phyloP scores from a whole-genome alignment of 108 stramenopile genomes.

The Halocafeteria seosinensis region DNA sequence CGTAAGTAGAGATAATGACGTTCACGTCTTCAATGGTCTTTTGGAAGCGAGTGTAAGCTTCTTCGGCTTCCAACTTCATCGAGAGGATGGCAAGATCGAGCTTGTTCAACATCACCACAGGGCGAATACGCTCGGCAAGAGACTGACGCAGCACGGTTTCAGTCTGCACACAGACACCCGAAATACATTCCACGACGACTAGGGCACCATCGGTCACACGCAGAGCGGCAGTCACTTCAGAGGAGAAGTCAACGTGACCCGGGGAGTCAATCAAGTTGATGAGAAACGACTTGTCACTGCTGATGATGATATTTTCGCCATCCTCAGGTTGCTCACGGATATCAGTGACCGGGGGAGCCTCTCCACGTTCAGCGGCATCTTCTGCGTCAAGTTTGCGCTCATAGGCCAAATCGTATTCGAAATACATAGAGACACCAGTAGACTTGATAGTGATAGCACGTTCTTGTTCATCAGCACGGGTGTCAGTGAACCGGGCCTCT shows the following conservation, averaged over 20 bases:
- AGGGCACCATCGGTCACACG: constrained; percentile 99
- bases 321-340: constrained; percentile 4
- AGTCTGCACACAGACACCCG: constrained; percentile 98
- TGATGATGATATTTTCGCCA: constrained; percentile 6
- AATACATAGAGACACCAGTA: constrained; percentile 99
- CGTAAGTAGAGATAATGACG: constrained; percentile 98
- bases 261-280: constrained; percentile 99
- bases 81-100: constrained; percentile 96
- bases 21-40: constrained; percentile 98
- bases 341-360: constrained; percentile 11
- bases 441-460: constrained; percentile 99
- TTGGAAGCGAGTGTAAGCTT: constrained; percentile 95
- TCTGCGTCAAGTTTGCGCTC: constrained; percentile 19
- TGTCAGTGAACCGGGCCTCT: constrained; percentile 97
- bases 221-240: constrained; percentile 98
- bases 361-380: constrained; percentile 30
- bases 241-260: constrained; percentile 99
- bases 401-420: constrained; percentile 77
- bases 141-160: constrained; percentile 99
- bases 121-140: constrained; percentile 86
- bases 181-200: constrained; percentile 97
- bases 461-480: constrained; percentile 98
- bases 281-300: constrained; percentile 62
- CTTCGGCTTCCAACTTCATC: constrained; percentile 93
- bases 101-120: constrained; percentile 99